Percentiles rank a stretch among this genome's conserved stretches.
These are phyloP conservation scores for Fusarium poae DNA, from an alignment of 2,329 filamentous ascomycete species.

Conservation along the genomic window DNA sequence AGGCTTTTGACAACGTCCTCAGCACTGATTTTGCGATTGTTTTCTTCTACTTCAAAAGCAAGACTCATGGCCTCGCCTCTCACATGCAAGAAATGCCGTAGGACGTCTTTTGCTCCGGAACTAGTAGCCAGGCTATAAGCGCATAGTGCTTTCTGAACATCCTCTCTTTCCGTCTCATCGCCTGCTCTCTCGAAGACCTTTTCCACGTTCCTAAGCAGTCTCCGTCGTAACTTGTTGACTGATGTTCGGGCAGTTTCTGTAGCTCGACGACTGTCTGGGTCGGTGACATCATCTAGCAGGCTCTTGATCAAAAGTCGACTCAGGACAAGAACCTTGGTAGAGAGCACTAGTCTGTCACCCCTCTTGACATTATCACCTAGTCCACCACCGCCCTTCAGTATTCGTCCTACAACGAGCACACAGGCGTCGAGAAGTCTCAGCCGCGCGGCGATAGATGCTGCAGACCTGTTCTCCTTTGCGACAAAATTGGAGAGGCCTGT, in stretches of 20 bases:
- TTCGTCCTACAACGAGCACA: conserved; percentile 61
- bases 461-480: conserved; percentile 46
- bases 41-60: conserved; percentile 67
- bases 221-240: conserved; percentile 71
- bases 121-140: conserved; percentile 87
- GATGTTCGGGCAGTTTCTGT: conserved; percentile 75
- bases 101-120: conserved; percentile 81
- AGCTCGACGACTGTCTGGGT: conserved; percentile 52
- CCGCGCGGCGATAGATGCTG: conserved; percentile 56
- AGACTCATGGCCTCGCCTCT: conserved; percentile 76
- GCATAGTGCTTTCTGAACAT: conserved; percentile 79
- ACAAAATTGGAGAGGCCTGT: conserved; percentile 66
- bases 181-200: conserved; percentile 75
- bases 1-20: conserved; percentile 73
- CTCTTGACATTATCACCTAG: conserved; percentile 51
- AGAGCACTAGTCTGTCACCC: conserved; percentile 67
- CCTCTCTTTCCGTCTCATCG: conserved; percentile 60
- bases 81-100: conserved; percentile 82
- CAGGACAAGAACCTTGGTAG: conserved; percentile 80
- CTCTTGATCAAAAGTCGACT: conserved; percentile 81
- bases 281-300: conserved; percentile 65
- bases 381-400: conserved; percentile 60
- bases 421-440: conserved; percentile 66
- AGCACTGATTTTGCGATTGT: conserved; percentile 55
- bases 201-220: conserved; percentile 76